These are phyloP conservation scores for Epipyxis sp. DNA, from an alignment of 108 stramenopile genomes.

Conservation along the genomic window DNA sequence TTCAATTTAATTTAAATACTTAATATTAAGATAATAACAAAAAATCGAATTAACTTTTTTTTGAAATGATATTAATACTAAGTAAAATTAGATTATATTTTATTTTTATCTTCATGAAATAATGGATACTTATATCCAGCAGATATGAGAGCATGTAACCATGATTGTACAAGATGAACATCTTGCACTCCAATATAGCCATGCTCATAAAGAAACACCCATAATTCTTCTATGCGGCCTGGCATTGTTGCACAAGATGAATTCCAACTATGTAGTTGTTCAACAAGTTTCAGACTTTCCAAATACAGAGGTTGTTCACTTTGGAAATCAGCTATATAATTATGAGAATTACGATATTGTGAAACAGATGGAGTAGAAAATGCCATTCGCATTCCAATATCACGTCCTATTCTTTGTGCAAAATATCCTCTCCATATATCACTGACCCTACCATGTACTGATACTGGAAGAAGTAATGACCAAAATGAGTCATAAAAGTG, in stretches of 20 bases:
- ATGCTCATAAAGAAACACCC: conserved; percentile 56
- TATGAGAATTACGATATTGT: conserved; percentile 56
- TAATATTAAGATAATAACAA: no score
- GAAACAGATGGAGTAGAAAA: conserved; percentile 49
- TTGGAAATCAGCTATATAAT: conserved; percentile 57
- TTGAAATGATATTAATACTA: no score
- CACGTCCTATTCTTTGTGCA: conserved; percentile 48
- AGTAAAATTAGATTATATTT: neutral
- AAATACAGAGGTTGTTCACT: conserved; percentile 59
- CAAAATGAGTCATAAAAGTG: conserved; percentile 49
- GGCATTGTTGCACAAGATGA: conserved; percentile 6
- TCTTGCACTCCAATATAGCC: conserved; percentile 45
- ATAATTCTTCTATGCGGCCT: conserved; percentile 43
- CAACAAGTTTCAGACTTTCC: conserved; percentile 42
- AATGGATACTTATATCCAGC: conserved; percentile 45
- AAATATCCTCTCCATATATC: conserved; percentile 68
- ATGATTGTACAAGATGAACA: conserved; percentile 44
- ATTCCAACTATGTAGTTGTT: conserved; percentile 47
- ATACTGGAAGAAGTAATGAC: conserved; percentile 56
- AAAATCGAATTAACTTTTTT: no score
- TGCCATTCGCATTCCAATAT: conserved; percentile 35
- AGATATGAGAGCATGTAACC: conserved; percentile 47
- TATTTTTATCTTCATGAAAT: neutral
- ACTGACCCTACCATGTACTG: conserved; percentile 58
- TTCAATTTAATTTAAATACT: no score